Base-by-base conservation (phyloP, 805 yeast genomes). In the Wickerhamiella kurtzmanii region DNA sequence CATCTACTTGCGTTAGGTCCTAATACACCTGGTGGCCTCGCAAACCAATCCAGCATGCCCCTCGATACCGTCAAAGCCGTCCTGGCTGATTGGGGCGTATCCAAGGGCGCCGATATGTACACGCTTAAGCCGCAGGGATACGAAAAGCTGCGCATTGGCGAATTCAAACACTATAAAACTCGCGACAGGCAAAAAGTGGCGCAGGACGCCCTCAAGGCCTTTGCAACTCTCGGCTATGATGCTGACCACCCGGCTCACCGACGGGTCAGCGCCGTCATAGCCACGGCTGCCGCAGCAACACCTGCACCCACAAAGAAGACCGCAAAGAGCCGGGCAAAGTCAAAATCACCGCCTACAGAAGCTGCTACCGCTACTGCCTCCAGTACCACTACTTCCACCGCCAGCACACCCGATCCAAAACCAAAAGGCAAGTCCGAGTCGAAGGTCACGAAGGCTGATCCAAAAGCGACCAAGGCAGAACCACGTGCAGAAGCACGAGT, bases 1-100 rank as follows among this genome's bases (percentile, higher is more conserved):
- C 72, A 71, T 50, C 57, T 70, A 21, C 54, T 75, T 35, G 75
- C 79, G 1, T 57, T 74, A 38, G 79, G 76, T 1, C 77, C 79
- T 2, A 58, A 62, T 16, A 56, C 73, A 1, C 51, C 58, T 1
- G 53, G 56, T 2, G 60, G 60, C 1, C 53, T 74, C 11, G 49
- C 61, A 6, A 50, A 52, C 28, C 56, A 60, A 19, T 58, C 67
- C 0, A 62, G 62, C 43, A 49, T 61, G 20, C 46, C 56, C 18
- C 43, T 49, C 5, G 46, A 50, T 3, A 70, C 64, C 15, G 56
- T 65, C 8, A 53, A 55, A 11, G 42, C 56, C 0, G 54, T 65
- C 3, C 53, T 72, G 8, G 69, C 59, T 37, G 44, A 64, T 49
- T 58, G 60, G 48, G 50, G 54, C 37, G 56, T 55, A 40, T 45